These are phyloP conservation scores for Sarcocystis neurona DNA, from an alignment of 169 alveolate species.

Conservation along the genomic window DNA sequence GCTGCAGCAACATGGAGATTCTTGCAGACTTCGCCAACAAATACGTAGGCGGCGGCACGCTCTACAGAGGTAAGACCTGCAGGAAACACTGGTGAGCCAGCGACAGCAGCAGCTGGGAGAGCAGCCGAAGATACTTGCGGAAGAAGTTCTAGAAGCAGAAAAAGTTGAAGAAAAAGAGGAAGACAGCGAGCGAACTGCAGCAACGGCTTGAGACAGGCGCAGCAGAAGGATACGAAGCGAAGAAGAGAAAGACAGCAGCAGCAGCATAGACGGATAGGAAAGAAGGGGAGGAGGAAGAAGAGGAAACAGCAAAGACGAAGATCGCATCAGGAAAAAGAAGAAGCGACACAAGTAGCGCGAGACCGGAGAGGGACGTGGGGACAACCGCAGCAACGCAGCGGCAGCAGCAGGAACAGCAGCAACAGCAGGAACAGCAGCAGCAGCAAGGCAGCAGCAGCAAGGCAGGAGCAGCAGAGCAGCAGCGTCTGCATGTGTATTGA, in stretches of 20 bases:
- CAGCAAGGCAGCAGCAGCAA: too few species aligned
- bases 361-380: too few species aligned
- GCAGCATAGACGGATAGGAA: background rate
- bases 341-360: too few species aligned
- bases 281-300: too few species aligned
- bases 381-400: too few species aligned
- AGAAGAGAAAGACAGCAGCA: background rate
- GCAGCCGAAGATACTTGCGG: background rate
- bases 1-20: background rate
- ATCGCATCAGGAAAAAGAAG: too few species aligned
- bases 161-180: background rate
- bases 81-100: background rate
- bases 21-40: slow-evolving; percentile 59
- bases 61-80: slow-evolving; percentile 26
- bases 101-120: background rate
- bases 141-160: background rate
- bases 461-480: too few species aligned
- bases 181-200: background rate
- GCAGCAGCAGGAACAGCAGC: too few species aligned
- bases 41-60: slow-evolving; percentile 61
- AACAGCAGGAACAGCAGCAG: too few species aligned
- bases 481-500: too few species aligned
- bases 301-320: too few species aligned
- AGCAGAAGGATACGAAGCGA: background rate
- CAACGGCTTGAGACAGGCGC: too few species aligned